phyloP scores from a whole-genome alignment of 1,284 basidiomycete species.

The Pulchroboletus neoregius region DNA sequence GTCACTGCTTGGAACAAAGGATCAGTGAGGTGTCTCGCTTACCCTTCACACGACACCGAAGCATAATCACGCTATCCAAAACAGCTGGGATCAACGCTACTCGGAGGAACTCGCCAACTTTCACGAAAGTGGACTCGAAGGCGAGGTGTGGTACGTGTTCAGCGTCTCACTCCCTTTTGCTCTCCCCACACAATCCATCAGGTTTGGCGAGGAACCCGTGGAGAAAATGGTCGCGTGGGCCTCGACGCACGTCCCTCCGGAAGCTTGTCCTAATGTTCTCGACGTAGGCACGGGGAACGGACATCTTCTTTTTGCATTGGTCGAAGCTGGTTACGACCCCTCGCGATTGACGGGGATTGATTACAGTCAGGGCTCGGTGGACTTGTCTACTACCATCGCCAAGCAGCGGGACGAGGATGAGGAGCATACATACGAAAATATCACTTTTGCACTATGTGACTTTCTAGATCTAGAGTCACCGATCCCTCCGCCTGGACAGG shows the following conservation, averaged over 20 bases:
- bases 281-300: conserved; percentile 87
- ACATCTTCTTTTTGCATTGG: conserved; percentile 72
- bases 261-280: conserved; percentile 47
- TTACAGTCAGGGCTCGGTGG: conserved; percentile 74
- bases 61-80: conserved; percentile 1
- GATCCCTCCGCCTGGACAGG: conserved; percentile 32
- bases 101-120: conserved; percentile 73
- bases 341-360: conserved; percentile 69
- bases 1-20: conserved; percentile 70
- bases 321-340: conserved; percentile 60
- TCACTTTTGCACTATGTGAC: conserved; percentile 56
- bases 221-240: conserved; percentile 80
- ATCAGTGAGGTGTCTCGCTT: conserved; percentile 41
- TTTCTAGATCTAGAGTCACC: conserved; percentile 52
- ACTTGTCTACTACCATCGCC: conserved; percentile 53
- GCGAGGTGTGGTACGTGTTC: conserved; percentile 73
- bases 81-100: conserved; percentile 72
- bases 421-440: conserved; percentile 24
- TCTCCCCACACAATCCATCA: conserved; percentile 30
- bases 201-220: conserved; percentile 82
- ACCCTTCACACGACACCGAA: background rate
- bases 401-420: conserved; percentile 33
- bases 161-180: background rate
- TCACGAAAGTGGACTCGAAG: conserved; percentile 80
- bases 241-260: conserved; percentile 46